phyloP scores from a whole-genome alignment of 345 rosid species.

The Microcos paniculata region DNA sequence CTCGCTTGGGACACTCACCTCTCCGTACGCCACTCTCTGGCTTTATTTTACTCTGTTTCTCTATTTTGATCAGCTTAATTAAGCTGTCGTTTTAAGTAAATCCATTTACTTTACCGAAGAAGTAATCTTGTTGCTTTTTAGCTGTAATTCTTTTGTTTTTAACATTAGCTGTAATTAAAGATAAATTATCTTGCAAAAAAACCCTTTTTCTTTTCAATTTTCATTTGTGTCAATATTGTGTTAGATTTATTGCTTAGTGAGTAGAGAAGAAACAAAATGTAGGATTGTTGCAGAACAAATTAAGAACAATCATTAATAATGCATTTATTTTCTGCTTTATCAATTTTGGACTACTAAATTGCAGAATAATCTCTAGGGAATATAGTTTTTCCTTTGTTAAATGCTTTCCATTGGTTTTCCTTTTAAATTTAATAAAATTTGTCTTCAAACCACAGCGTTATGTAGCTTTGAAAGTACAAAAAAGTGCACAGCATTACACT shows the following conservation, averaged over 20 bases:
- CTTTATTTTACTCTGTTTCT: not conserved
- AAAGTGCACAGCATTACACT: conserved; percentile 75
- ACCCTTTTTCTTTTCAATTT: not conserved
- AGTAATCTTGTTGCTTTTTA: not conserved
- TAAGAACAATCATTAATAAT: not conserved
- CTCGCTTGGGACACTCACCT: conserved; percentile 67
- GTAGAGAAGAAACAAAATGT: not conserved
- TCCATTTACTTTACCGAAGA: not conserved
- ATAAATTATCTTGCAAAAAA: not conserved
- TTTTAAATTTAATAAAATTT: not conserved
- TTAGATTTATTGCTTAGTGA: not conserved
- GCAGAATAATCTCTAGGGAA: not conserved
- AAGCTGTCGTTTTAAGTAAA: not conserved
- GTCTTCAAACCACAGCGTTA: conserved; percentile 37
- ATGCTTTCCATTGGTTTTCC: not conserved
- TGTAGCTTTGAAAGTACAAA: conserved; percentile 71
- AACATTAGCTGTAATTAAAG: conserved; percentile 4
- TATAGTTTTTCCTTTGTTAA: not conserved
- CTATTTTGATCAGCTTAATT: not conserved
- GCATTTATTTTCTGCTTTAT: not conserved
- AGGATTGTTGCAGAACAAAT: not conserved
- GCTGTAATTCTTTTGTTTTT: conserved; percentile 2
- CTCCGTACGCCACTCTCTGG: conserved; percentile 31
- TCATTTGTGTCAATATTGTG: not conserved
- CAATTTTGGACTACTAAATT: not conserved